phyloP scores from a whole-genome alignment of 2,329 filamentous ascomycete genomes.

The Beauveria australis region DNA sequence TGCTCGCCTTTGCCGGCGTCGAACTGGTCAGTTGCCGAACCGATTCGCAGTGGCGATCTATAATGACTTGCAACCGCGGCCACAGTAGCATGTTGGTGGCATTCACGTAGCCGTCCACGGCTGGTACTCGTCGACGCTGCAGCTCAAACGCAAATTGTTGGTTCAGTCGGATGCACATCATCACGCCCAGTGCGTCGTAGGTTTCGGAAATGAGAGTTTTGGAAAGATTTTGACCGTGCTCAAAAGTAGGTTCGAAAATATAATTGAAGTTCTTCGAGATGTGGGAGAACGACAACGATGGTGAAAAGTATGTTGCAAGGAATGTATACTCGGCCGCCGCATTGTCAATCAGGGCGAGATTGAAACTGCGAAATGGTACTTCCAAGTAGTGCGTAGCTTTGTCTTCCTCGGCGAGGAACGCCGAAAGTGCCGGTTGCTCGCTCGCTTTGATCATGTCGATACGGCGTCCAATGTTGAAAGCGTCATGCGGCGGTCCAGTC shows the following conservation, averaged over 20 bases:
- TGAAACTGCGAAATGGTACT: conserved; percentile 87
- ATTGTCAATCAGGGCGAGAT: conserved; percentile 88
- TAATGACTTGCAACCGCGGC: conserved; percentile 89
- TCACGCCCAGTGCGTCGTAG: conserved; percentile 75
- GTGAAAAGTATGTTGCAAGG: conserved; percentile 79
- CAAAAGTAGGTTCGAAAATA: conserved; percentile 83
- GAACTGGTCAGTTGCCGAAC: conserved; percentile 55
- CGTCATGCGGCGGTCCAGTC: conserved; percentile 62
- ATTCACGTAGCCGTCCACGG: conserved; percentile 86
- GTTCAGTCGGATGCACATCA: conserved; percentile 88
- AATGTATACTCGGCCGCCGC: conserved; percentile 93
- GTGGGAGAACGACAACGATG: conserved; percentile 63
- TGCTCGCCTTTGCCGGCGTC: conserved; percentile 37
- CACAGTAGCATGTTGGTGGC: conserved; percentile 92
- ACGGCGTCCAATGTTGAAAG: conserved; percentile 80
- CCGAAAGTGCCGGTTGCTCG: conserved; percentile 69
- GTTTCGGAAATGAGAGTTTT: conserved; percentile 68
- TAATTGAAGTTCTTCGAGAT: conserved; percentile 78
- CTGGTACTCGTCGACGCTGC: conserved; percentile 82
- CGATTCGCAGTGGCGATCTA: conserved; percentile 88
- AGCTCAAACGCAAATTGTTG: conserved; percentile 92
- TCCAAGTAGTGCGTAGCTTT: conserved; percentile 80
- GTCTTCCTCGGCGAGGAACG: conserved; percentile 87
- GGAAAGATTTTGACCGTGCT: conserved; percentile 70
- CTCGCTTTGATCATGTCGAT: conserved; percentile 71